These are phyloP conservation scores for Gillenia trifoliata DNA, from an alignment of 306 rosid genomes.

Conservation along the genomic window DNA sequence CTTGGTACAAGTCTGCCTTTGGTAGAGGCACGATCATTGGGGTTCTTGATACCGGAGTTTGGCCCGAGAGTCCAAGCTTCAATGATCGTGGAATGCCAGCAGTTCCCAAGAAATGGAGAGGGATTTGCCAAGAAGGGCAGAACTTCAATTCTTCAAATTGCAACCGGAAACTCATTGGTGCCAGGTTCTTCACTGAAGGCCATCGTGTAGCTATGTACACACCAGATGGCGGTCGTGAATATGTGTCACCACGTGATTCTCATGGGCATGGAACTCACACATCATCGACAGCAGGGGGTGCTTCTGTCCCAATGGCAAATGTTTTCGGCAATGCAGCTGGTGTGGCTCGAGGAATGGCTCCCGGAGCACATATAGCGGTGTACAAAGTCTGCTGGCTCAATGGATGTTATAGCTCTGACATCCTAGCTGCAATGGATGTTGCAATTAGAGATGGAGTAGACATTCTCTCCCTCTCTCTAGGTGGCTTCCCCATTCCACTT, in stretches of 20 bases:
- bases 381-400: conserved; percentile 90
- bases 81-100: conserved; percentile 66
- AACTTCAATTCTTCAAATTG: conserved; percentile 65
- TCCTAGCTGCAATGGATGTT: conserved; percentile 79
- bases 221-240: conserved; percentile 42
- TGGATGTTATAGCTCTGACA: conserved; percentile 91
- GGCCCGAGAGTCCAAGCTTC: conserved; percentile 95
- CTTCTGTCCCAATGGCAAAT: conserved; percentile 47
- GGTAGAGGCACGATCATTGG: conserved; percentile 81
- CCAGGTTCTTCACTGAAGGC: conserved; percentile 78
- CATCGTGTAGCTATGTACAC: conserved; percentile 49
- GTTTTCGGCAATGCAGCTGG: conserved; percentile 78
- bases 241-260: conserved; percentile 77
- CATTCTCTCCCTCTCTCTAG: conserved; percentile 77
- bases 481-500: conserved; percentile 76
- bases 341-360: conserved; percentile 89
- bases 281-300: conserved; percentile 77
- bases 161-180: conserved; percentile 82
- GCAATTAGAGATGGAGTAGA: conserved; percentile 85
- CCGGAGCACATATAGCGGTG: conserved; percentile 69
- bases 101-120: conserved; percentile 72
- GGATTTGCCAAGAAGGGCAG: conserved; percentile 75
- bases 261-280: conserved; percentile 93
- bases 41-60: conserved; percentile 84
- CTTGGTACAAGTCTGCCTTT: conserved; percentile 62